These are phyloP conservation scores for Lippia alba DNA, from an alignment of 305 asterid species.

Conservation along the genomic window DNA sequence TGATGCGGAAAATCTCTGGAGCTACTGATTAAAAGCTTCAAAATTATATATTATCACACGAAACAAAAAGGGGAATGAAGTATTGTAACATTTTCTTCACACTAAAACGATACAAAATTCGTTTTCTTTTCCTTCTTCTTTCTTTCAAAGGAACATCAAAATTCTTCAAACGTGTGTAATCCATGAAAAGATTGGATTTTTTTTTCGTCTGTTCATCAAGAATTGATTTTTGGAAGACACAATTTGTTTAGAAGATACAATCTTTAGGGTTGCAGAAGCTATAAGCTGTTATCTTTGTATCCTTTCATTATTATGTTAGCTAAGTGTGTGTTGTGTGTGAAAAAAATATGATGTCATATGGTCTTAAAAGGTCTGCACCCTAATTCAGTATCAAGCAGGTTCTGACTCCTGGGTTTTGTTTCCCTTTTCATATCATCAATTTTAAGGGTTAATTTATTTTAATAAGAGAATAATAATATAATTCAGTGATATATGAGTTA, in stretches of 20 bases:
- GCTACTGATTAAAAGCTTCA: conserved; percentile 37
- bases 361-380: neutral
- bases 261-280: conserved; percentile 19
- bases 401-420: conserved; percentile 1
- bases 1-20: conserved; percentile 63
- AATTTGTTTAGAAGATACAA: conserved; percentile 24
- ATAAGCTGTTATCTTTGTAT: neutral
- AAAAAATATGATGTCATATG: neutral
- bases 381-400: neutral
- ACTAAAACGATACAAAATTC: conserved; percentile 1
- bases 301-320: neutral
- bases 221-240: conserved; percentile 12
- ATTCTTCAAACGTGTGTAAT: conserved; percentile 19
- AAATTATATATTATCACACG: neutral
- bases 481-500: too few species aligned
- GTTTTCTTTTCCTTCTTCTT: neutral
- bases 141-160: neutral
- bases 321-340: neutral
- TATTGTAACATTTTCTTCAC: conserved; percentile 10
- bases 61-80: neutral
- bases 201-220: conserved; percentile 8
- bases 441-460: neutral
- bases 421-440: neutral
- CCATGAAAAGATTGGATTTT: conserved; percentile 8
- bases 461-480: too few species aligned